Conservation (phyloP, 73 alveolate genomes). For the Paramecium primaurelia region DNA sequence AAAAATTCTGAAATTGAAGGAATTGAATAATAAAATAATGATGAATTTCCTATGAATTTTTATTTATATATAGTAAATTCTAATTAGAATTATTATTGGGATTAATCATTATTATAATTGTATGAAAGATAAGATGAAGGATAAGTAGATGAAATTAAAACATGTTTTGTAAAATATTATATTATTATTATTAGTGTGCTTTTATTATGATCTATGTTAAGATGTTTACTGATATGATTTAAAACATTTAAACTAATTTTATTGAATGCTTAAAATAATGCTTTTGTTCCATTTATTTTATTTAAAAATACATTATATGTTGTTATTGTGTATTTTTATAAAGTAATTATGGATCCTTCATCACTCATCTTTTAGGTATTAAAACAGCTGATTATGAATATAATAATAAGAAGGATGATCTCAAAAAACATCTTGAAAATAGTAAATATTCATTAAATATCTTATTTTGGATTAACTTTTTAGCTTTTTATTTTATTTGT, state of each 20-base stretch:
- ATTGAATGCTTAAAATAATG: background rate
- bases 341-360: slow-evolving; percentile 32
- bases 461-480: background rate
- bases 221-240: background rate
- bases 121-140: background rate
- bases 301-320: slow-evolving; percentile 1
- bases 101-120: slow-evolving; percentile 5
- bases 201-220: background rate
- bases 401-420: slow-evolving; percentile 23
- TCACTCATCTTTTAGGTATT: slow-evolving; percentile 29
- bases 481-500: background rate
- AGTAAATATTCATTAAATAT: background rate
- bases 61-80: slow-evolving; percentile 1
- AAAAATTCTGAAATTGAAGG: background rate
- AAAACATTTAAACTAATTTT: background rate
- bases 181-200: background rate
- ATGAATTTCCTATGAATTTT: background rate
- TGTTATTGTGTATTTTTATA: slow-evolving; percentile 30
- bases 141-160: slow-evolving; percentile 12
- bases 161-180: background rate
- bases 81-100: background rate
- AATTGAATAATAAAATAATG: background rate
- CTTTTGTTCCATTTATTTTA: background rate
- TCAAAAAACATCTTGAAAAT: background rate
- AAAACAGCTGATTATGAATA: slow-evolving; percentile 50